Conservation (phyloP, 2,329 filamentous ascomycete genomes). For the Penicillium sp. region DNA sequence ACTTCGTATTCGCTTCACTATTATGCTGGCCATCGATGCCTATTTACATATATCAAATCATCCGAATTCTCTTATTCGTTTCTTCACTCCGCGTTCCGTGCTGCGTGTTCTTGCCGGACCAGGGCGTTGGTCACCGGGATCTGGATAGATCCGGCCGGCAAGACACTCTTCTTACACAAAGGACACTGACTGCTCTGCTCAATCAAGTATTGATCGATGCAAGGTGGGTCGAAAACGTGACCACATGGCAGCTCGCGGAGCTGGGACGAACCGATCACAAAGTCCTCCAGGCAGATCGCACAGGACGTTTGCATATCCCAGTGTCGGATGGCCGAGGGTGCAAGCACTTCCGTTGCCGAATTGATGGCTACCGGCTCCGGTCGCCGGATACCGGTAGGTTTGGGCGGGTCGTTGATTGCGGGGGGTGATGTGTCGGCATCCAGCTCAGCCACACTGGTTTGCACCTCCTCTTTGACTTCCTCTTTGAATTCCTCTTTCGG, state of each 20-base stretch:
- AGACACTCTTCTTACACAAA: constrained; percentile 79
- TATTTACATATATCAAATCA: neutral
- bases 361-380: constrained; percentile 16
- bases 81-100: constrained; percentile 42
- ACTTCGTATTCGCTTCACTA: neutral
- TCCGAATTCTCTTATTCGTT: neutral
- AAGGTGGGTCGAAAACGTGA: constrained; percentile 91
- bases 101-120: constrained; percentile 74
- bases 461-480: constrained; percentile 1
- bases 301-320: constrained; percentile 73
- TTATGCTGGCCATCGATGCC: neutral
- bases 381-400: constrained; percentile 3
- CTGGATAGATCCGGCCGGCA: constrained; percentile 67
- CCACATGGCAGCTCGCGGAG: constrained; percentile 85
- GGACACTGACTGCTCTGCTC: constrained; percentile 84
- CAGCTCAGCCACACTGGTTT: constrained; percentile 3
- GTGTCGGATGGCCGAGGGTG: constrained; percentile 19
- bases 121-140: constrained; percentile 75
- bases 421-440: neutral
- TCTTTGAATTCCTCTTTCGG: neutral
- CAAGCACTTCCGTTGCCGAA: neutral
- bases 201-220: constrained; percentile 80
- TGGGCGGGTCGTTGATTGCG: neutral
- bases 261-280: constrained; percentile 64
- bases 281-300: constrained; percentile 86